Evolutionary conservation across 73 alveolate species (phyloP).

Genomic region (Uronychia setigera): DNA sequence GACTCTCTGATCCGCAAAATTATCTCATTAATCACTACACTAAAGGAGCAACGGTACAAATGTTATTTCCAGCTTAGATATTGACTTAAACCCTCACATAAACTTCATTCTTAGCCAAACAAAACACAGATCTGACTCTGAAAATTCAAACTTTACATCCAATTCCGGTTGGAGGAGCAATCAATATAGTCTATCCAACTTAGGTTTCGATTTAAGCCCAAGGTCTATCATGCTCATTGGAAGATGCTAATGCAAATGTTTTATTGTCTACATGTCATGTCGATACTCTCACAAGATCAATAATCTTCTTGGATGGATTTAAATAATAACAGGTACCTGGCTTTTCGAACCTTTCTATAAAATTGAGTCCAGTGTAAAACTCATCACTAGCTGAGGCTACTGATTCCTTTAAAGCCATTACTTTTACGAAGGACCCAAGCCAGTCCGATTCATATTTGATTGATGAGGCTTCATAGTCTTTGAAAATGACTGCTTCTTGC

Average conservation of each 20-base stretch:
- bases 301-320: too few relatives aligned
- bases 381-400: conserved; percentile 5
- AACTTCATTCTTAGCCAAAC: too few relatives aligned
- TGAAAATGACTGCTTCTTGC: conserved; percentile 38
- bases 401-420: conserved; percentile 11
- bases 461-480: conserved; percentile 33
- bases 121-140: neutral
- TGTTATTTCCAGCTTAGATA: conserved; percentile 22
- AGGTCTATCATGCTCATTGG: neutral
- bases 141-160: neutral
- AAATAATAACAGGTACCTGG: too few relatives aligned
- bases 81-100: too few relatives aligned
- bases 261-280: too few relatives aligned
- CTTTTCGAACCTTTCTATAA: too few relatives aligned
- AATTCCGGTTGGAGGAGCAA: conserved; percentile 17
- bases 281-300: too few relatives aligned
- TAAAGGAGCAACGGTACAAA: conserved; percentile 3
- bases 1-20: neutral
- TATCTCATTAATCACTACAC: conserved; percentile 3
- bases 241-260: neutral
- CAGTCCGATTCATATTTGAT: conserved; percentile 6
- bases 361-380: too few relatives aligned
- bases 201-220: neutral
- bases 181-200: conserved; percentile 13
- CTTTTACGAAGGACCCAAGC: conserved; percentile 9